Conservation (phyloP, 345 rosid species). For the Atalantia buxifolia region DNA sequence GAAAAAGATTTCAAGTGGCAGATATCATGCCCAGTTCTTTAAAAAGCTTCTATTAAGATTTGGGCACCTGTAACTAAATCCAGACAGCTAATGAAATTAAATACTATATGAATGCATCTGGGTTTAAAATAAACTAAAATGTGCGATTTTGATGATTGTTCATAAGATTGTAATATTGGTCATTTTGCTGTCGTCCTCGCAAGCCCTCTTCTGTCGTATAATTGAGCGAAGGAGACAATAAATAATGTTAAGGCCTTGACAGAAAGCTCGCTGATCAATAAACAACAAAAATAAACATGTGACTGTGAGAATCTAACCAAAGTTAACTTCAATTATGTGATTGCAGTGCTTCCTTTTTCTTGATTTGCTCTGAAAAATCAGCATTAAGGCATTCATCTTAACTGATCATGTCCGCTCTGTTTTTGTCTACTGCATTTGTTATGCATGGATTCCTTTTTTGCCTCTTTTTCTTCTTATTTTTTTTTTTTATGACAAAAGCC, state of each 20-base stretch:
- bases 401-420: neutral
- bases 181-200: neutral
- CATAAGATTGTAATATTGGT: neutral
- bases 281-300: constrained; percentile 27
- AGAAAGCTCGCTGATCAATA: constrained; percentile 4
- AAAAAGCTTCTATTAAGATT: constrained; percentile 32
- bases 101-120: neutral
- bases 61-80: constrained; percentile 33
- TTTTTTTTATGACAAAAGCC: too few species aligned
- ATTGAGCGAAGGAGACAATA: constrained; percentile 34
- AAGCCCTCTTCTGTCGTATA: constrained; percentile 5
- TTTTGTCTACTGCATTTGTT: neutral
- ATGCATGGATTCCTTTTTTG: neutral
- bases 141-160: neutral
- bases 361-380: neutral
- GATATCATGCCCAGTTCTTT: constrained; percentile 25
- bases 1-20: constrained; percentile 5
- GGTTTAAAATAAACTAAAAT: neutral
- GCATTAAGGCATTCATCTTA: neutral
- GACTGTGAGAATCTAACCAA: neutral
- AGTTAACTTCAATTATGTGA: neutral
- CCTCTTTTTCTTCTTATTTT: neutral
- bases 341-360: too few species aligned
- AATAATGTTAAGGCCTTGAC: constrained; percentile 13
- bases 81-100: constrained; percentile 37